These are phyloP conservation scores for Tubosaeta sp. DNA, from an alignment of 768 basidiomycete species.

Conservation along the genomic window DNA sequence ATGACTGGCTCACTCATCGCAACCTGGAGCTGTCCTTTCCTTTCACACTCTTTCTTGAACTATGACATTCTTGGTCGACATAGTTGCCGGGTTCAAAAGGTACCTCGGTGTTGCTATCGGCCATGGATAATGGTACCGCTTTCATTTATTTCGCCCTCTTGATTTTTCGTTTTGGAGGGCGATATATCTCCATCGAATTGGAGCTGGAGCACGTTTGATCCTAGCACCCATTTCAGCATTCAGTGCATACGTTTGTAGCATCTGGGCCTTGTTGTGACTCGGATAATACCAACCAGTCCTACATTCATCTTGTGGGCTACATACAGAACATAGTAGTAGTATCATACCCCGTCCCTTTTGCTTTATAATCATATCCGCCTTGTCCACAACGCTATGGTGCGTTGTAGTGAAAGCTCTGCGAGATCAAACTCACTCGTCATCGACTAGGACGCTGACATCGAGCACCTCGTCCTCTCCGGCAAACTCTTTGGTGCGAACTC, in stretches of 20 bases:
- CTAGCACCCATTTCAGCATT: not conserved
- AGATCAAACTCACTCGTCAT: not conserved
- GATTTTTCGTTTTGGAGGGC: constrained; percentile 3
- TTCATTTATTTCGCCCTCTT: constrained; percentile 6
- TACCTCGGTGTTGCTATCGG: not conserved
- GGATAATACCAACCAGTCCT: not conserved
- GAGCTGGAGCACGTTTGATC: constrained; percentile 17
- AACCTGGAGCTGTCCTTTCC: constrained; percentile 16
- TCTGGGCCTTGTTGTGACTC: not conserved
- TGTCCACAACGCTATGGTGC: constrained; percentile 14
- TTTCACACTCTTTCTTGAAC: not conserved
- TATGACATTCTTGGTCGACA: not conserved
- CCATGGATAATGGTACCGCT: constrained; percentile 2
- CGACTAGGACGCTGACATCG: constrained; percentile 46
- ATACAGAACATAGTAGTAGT: not conserved
- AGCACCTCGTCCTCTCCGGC: constrained; percentile 73
- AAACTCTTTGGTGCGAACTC: constrained; percentile 57
- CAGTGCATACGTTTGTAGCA: not conserved
- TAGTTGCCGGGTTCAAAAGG: not conserved
- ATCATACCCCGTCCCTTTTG: not conserved
- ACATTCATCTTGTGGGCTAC: not conserved
- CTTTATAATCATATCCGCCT: constrained; percentile 13
- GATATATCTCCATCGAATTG: constrained; percentile 14
- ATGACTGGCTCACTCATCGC: constrained; percentile 1
- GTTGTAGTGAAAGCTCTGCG: not conserved